phyloP scores from a whole-genome alignment of 2,329 filamentous ascomycete species.

The Lachnellula cervina region DNA sequence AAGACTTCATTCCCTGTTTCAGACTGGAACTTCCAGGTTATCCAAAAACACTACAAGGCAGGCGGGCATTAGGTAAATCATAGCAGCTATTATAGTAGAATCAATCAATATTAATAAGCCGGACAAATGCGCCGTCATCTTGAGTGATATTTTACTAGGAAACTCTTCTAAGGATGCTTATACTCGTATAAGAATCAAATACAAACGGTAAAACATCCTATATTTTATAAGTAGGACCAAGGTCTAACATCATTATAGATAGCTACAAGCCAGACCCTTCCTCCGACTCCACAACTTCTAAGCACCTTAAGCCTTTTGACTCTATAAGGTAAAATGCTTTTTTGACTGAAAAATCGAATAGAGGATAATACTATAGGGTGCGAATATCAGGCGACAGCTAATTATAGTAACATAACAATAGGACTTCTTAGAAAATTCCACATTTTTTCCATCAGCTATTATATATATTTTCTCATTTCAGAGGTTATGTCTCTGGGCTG shows the following conservation, averaged over 20 bases:
- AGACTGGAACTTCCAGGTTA: too few relatives aligned
- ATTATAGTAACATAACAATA: constrained; percentile 25
- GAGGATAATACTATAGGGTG: constrained; percentile 57
- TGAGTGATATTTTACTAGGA: too few relatives aligned
- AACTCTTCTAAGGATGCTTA: neutral
- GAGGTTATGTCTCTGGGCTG: too few relatives aligned
- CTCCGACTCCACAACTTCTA: constrained; percentile 38
- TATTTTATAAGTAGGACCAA: constrained; percentile 24
- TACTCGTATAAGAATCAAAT: neutral
- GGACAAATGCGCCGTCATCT: too few relatives aligned
- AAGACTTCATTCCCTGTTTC: too few relatives aligned
- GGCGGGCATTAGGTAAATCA: too few relatives aligned
- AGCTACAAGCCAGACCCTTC: constrained; percentile 56
- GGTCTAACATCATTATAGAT: constrained; percentile 38
- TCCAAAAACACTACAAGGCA: too few relatives aligned
- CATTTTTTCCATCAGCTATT: too few relatives aligned
- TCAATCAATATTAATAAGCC: too few relatives aligned
- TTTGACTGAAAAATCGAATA: constrained; percentile 48
- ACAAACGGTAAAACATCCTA: neutral
- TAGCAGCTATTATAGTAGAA: too few relatives aligned
- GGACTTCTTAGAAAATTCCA: too few relatives aligned
- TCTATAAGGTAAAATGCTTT: constrained; percentile 43
- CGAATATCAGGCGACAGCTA: constrained; percentile 52
- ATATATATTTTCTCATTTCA: too few relatives aligned
- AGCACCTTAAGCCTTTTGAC: constrained; percentile 45